Evolutionary conservation across 352 stramenopile species (phyloP), one percentile per base, ranked within the genome.

Genomic region (Globisporangium acanthophoron): DNA sequence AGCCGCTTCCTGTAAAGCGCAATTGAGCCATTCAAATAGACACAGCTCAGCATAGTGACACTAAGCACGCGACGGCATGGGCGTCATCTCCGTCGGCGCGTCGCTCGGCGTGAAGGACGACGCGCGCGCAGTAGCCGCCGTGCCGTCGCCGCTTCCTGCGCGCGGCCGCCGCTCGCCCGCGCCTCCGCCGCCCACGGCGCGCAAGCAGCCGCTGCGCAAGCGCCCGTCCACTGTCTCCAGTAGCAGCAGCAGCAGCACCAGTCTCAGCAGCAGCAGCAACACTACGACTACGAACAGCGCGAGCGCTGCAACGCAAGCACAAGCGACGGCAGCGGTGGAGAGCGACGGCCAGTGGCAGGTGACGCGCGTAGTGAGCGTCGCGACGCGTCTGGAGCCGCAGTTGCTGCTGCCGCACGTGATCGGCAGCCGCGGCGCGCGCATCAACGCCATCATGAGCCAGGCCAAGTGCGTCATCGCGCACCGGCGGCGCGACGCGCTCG

Each of bases 71-170:
- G 9, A n/a, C 13, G 18, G 7, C 18, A 92, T 92, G 82, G 82
- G 82, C 58, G 72, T 92, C 29, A 92, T 92, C 71, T 89, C 82
- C 15, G 69, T 92, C 18, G 82, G 82, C 47, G 82, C 82, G 59
- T 90, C 82, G 54, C 69, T 92, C 33, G 82, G 82, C 66, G 80
- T 92, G 41, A 73, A 71, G 40, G 69, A 74, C 31, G 70, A 66
- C 40, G 20, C 48, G 56, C 48, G 52, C 48, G 54, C 39, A 21
- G 35, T 2, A 13, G 11, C 35, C 35, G 35, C 35, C 44, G 49
- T 37, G 44, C 58, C 27, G 51, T 55, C 52, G 44, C 54, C 18
- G 39, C 46, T 0, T 46, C 45, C 7, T 16, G 56, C 3, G 24
- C 47, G 43, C 40, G 48, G 41, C 48, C 40, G 54, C 33, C 56